phyloP scores from a whole-genome alignment of 1,284 basidiomycete genomes.

The Ustilago loliicola region DNA sequence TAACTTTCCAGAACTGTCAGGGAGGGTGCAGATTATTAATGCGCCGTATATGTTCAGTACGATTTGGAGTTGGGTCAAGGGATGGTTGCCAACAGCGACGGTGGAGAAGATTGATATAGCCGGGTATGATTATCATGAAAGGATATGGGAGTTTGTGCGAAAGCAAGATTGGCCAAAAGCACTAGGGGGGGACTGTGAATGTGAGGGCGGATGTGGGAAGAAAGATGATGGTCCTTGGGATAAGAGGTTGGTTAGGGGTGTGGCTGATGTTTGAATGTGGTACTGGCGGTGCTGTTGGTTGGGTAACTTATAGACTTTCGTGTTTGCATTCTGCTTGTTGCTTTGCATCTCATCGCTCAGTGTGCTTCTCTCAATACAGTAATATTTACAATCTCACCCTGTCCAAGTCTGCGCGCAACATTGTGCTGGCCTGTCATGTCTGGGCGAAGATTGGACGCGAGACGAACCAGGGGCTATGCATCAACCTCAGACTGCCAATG shows the following conservation, averaged over 20 bases:
- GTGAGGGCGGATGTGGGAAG: slow-evolving; percentile 48
- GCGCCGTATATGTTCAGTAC: slow-evolving; percentile 65
- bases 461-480: no score
- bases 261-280: slow-evolving; percentile 12
- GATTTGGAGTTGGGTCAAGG: slow-evolving; percentile 66
- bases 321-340: neutral
- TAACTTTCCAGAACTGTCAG: slow-evolving; percentile 67
- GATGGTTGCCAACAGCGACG: slow-evolving; percentile 65
- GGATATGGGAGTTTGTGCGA: slow-evolving; percentile 56
- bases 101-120: slow-evolving; percentile 68
- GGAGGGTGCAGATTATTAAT: slow-evolving; percentile 69
- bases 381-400: no score
- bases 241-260: slow-evolving; percentile 29
- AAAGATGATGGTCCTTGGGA: slow-evolving; percentile 64
- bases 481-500: no score
- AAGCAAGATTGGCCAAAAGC: slow-evolving; percentile 58
- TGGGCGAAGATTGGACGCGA: no score
- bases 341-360: no score
- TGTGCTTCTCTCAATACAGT: no score
- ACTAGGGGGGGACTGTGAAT: slow-evolving; percentile 64
- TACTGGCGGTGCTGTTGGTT: no score
- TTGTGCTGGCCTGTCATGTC: no score
- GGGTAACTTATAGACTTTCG: neutral
- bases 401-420: no score
- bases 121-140: slow-evolving; percentile 54